Evolutionary conservation across 2,329 filamentous ascomycete genomes (phyloP).

Genomic region (Corniculantispora saksenae): DNA sequence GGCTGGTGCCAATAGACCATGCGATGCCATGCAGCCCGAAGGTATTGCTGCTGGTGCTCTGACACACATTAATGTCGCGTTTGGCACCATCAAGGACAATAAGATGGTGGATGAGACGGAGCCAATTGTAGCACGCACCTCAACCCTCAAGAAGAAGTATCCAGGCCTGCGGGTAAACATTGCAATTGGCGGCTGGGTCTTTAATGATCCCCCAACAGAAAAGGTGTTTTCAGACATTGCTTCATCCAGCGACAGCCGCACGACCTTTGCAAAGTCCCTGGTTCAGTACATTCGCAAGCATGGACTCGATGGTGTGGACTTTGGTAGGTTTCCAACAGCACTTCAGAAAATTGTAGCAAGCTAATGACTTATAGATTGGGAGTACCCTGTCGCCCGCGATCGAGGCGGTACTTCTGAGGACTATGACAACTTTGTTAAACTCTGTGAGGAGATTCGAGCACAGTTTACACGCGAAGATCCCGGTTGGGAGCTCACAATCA

Average conservation of each 20-base stretch:
- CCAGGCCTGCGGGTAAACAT: conserved; percentile 37
- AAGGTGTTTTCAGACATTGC: conserved; percentile 28
- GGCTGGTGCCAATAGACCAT: conserved; percentile 4
- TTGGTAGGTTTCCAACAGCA: no score
- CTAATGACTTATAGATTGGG: no score
- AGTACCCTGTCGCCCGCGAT: conserved; percentile 30
- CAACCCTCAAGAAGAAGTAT: conserved; percentile 31
- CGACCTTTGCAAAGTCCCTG: conserved; percentile 14
- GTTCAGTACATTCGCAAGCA: conserved; percentile 24
- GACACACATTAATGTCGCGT: conserved; percentile 18
- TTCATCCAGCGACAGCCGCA: background rate
- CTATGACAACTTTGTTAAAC: background rate
- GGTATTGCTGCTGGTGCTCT: conserved; percentile 8
- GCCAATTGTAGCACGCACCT: no score
- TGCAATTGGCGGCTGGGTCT: conserved; percentile 44
- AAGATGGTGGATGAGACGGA: no score
- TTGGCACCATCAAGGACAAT: conserved; percentile 14
- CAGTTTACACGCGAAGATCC: background rate
- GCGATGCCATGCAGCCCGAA: conserved; percentile 17
- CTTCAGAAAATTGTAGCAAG: no score
- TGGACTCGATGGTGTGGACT: conserved; percentile 18
- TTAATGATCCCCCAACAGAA: conserved; percentile 36
- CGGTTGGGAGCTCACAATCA: background rate
- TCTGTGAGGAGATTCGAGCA: background rate
- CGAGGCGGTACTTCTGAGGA: background rate